Base-by-base conservation (phyloP, 1,284 basidiomycete genomes). In the Ustilago nuda region DNA sequence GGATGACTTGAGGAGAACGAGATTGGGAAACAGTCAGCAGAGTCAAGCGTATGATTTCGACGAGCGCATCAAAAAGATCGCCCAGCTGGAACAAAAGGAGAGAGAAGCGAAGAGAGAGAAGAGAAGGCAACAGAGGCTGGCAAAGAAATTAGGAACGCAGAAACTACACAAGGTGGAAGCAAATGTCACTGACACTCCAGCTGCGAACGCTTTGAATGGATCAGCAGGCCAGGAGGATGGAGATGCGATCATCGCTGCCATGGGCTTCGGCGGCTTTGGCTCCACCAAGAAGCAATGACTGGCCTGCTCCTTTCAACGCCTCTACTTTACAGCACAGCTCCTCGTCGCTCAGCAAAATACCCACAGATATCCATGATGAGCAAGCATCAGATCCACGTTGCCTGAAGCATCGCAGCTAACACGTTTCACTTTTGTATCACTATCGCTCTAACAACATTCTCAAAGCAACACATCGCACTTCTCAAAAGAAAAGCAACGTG, bases 201-300 rank as follows among this genome's bases (percentile, higher is more conserved):
- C 11, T 37, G 45, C 5, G 9, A 33, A 46, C 23, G 30, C 17
- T n/a, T 3, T 45, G n/a, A 45, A 45, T 19, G n/a, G 43, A 9
- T 45, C 35, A 23, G 27, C 19, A 39, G 48, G 56, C 27, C 51
- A 27, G 32, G 35, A 9, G 33, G 35, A 3, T 90, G 50, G 86
- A 30, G 79, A 84, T 61, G 91, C 92, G 72, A 93, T 95, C 90
- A 89, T 92, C 73, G 88, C 89, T 43, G 90, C 94, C 88, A 96
- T 98, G 95, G 95, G 95, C 48, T 98, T 98, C 86, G 92, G 90
- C 50, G 93, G 94, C 3, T 98, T 98, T 84, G 93, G 93, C 15
- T 88, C 92, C 23, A 90, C 90, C 35, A 94, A 94, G 43, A 70
- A 69, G 36, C 65, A 70, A 32, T 79, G 56, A 66, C 11, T 23